These are phyloP conservation scores for Knufia petricola DNA, from an alignment of 2,329 filamentous ascomycete genomes.

Conservation along the genomic window DNA sequence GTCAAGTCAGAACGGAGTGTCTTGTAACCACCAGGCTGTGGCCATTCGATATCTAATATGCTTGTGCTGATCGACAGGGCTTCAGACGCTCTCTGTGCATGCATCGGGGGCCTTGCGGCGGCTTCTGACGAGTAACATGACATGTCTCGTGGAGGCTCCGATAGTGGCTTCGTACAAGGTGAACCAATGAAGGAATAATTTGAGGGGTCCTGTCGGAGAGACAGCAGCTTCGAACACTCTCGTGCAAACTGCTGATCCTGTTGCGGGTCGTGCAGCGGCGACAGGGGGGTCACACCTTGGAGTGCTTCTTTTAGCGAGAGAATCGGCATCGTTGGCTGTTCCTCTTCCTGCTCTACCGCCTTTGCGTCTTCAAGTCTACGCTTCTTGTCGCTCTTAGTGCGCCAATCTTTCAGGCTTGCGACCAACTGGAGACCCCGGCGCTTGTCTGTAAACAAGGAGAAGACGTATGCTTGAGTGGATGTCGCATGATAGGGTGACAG, in stretches of 20 bases:
- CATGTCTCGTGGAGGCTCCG: neutral
- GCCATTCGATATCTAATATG: neutral
- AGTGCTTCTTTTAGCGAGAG: neutral
- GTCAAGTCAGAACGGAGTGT: too few species aligned
- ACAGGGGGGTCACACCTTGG: neutral
- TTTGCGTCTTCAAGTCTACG: neutral
- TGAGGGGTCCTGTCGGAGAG: neutral
- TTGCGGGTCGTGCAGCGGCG: neutral
- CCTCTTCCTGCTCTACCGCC: neutral
- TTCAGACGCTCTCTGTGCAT: neutral
- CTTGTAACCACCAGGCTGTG: neutral
- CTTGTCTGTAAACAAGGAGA: neutral
- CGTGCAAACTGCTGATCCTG: neutral
- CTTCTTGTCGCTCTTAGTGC: neutral
- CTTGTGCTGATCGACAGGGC: conserved; percentile 4
- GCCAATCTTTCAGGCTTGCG: neutral
- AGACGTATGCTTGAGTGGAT: neutral
- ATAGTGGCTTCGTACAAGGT: neutral
- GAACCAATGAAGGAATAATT: neutral
- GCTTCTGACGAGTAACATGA: neutral
- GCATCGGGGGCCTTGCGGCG: neutral
- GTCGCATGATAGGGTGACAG: too few species aligned
- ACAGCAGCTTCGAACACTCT: neutral
- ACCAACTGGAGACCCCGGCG: neutral
- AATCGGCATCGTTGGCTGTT: neutral